phyloP scores from a whole-genome alignment of 192 early-diverging fungal species.

The Backusella mclennaniae region DNA sequence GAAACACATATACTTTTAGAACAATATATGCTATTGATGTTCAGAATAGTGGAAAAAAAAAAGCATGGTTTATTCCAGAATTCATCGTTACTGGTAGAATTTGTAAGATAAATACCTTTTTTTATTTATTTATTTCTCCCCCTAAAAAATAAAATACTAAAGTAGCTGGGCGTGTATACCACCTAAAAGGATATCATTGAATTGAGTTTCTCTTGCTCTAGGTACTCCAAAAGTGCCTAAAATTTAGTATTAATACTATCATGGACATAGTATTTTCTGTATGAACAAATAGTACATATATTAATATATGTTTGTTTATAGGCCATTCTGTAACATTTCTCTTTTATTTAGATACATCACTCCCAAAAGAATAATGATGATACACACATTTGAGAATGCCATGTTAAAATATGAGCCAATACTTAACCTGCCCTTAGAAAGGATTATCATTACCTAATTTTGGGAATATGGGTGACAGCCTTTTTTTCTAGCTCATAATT shows the following conservation, averaged over 20 bases:
- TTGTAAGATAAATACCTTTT: neutral
- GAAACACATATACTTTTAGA: neutral
- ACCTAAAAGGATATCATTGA: neutral
- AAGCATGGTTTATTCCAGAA: neutral
- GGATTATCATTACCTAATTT: neutral
- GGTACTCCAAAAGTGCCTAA: neutral
- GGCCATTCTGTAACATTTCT: slow-evolving; percentile 4
- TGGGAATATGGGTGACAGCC: neutral
- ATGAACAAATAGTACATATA: neutral
- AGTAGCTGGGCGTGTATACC: neutral
- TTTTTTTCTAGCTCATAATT: neutral
- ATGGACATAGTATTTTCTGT: neutral
- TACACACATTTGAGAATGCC: neutral
- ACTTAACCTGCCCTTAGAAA: neutral
- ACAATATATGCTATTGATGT: too few relatives aligned
- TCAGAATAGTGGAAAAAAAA: neutral
- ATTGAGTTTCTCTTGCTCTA: too few relatives aligned
- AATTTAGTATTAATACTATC: neutral
- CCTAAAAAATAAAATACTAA: neutral
- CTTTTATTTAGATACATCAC: neutral
- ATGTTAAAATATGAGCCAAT: neutral
- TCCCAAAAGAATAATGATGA: neutral
- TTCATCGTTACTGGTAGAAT: neutral
- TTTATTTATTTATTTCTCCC: neutral
- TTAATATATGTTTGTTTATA: neutral